Conservation (phyloP, 108 stramenopile genomes). For the Aurantiochytrium sp. region DNA sequence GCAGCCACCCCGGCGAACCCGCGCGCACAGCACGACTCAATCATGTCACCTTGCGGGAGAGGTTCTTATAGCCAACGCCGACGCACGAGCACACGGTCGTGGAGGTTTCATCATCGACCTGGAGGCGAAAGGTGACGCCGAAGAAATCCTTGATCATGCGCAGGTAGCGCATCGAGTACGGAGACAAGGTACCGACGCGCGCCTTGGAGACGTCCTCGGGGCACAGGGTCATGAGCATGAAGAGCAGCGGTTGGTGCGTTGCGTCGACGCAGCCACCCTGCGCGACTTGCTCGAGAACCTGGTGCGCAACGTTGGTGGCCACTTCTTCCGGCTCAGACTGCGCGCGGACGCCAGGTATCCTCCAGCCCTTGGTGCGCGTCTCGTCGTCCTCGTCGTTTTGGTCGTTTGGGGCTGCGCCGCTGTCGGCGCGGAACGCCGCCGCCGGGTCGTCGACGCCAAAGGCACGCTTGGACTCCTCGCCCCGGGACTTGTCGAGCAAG, state of each 20-base stretch:
- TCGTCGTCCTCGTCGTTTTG: not conserved
- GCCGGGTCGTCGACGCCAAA: conserved; percentile 2
- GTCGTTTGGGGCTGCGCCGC: conserved; percentile 20
- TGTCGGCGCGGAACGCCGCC: conserved; percentile 37
- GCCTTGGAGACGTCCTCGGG: conserved; percentile 81
- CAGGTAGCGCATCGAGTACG: conserved; percentile 42
- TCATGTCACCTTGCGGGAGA: conserved; percentile 42
- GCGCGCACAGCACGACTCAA: too few species aligned
- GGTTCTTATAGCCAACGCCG: conserved; percentile 54
- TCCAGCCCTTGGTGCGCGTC: not conserved
- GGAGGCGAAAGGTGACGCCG: conserved; percentile 50
- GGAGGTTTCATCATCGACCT: conserved; percentile 33
- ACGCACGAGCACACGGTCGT: conserved; percentile 51
- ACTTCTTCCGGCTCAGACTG: conserved; percentile 78
- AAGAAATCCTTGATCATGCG: conserved; percentile 53
- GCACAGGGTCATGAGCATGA: conserved; percentile 89
- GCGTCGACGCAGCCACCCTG: conserved; percentile 91
- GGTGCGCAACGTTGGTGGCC: conserved; percentile 71
- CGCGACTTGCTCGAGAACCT: conserved; percentile 82
- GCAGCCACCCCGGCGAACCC: too few species aligned
- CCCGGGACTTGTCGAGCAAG: conserved; percentile 45
- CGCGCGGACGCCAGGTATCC: not conserved
- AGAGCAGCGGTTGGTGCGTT: conserved; percentile 69
- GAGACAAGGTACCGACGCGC: conserved; percentile 39
- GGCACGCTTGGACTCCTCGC: too few species aligned